Percentiles rank a stretch among this genome's conserved stretches.
Evolutionary conservation across 2,329 filamentous ascomycete genomes (phyloP).

Genomic region (Exophiala alcalophila): DNA sequence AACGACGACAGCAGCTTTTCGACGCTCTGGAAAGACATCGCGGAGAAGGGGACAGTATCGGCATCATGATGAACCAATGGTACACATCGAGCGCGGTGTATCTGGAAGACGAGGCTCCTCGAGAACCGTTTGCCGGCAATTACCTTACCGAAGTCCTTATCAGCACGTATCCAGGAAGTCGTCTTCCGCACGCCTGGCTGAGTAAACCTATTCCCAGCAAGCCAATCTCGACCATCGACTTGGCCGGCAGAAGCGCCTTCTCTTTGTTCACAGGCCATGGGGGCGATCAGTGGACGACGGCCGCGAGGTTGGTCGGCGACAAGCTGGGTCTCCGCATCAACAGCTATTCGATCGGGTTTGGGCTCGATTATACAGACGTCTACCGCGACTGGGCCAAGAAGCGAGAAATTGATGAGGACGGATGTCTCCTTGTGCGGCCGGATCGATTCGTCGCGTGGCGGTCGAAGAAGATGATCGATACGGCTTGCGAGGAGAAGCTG

Average conservation of each 20-base stretch:
- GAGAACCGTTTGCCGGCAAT: conserved; percentile 35
- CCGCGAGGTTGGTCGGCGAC: conserved; percentile 42
- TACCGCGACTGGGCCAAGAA: conserved; percentile 58
- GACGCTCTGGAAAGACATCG: conserved; percentile 43
- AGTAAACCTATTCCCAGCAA: conserved; percentile 47
- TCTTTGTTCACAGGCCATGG: conserved; percentile 54
- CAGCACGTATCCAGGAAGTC: conserved; percentile 57
- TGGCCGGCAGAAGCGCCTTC: conserved; percentile 56
- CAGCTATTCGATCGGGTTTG: conserved; percentile 54
- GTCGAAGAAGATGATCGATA: background rate
- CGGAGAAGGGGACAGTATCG: conserved; percentile 55
- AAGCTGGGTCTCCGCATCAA: conserved; percentile 48
- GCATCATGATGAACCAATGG: conserved; percentile 59
- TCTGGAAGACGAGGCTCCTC: conserved; percentile 40
- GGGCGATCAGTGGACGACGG: conserved; percentile 53
- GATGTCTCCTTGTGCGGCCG: conserved; percentile 57
- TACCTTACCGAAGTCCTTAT: conserved; percentile 43
- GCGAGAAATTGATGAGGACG: conserved; percentile 56
- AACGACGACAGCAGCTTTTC: conserved; percentile 40
- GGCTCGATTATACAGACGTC: conserved; percentile 59
- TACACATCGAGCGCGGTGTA: conserved; percentile 49
- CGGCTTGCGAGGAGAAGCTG: conserved; percentile 27
- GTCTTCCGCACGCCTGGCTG: conserved; percentile 64
- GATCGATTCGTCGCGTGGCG: conserved; percentile 60
- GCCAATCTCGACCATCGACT: conserved; percentile 57